These are phyloP conservation scores for Globisporangium takayamanum DNA, from an alignment of 352 stramenopile genomes.

Conservation along the genomic window DNA sequence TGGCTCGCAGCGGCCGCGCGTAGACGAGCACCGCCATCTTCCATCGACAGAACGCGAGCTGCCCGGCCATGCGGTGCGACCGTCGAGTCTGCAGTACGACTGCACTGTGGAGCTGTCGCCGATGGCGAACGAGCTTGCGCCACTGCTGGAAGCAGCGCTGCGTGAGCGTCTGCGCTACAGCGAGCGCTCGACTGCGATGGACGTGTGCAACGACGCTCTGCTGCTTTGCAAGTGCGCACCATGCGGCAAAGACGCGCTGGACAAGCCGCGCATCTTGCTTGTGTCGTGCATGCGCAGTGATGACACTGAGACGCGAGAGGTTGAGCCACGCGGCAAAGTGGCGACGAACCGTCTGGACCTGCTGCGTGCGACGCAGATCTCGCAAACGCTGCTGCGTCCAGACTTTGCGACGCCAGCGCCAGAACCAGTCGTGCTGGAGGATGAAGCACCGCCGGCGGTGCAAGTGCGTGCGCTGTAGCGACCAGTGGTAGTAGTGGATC, in stretches of 20 bases:
- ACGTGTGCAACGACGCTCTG: neutral
- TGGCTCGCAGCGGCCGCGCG: conserved; percentile 23
- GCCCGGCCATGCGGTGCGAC: conserved; percentile 11
- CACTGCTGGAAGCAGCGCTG: conserved; percentile 9
- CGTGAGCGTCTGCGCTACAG: neutral
- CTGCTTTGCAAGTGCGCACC: conserved; percentile 21
- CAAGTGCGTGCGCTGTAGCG: conserved; percentile 39
- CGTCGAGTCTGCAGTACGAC: conserved; percentile 20
- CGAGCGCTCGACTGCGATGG: neutral
- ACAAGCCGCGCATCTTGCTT: conserved; percentile 23
- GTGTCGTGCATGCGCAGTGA: conserved; percentile 26
- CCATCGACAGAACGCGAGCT: conserved; percentile 40
- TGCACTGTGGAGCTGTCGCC: conserved; percentile 10
- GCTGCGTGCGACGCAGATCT: conserved; percentile 17
- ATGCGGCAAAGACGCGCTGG: conserved; percentile 25
- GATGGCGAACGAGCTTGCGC: neutral
- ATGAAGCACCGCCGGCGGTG: conserved; percentile 39
- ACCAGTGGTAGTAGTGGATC: conserved; percentile 49
- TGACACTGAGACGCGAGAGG: conserved; percentile 43
- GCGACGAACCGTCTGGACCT: conserved; percentile 16
- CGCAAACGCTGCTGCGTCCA: conserved; percentile 45
- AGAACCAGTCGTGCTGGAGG: conserved; percentile 55
- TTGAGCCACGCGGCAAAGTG: conserved; percentile 58
- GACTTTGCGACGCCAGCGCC: conserved; percentile 44
- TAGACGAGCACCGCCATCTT: conserved; percentile 37